Evolutionary conservation across 2,329 filamentous ascomycete genomes (phyloP), one percentile per base, ranked within the genome.

Genomic region (Aureobasidium musti): DNA sequence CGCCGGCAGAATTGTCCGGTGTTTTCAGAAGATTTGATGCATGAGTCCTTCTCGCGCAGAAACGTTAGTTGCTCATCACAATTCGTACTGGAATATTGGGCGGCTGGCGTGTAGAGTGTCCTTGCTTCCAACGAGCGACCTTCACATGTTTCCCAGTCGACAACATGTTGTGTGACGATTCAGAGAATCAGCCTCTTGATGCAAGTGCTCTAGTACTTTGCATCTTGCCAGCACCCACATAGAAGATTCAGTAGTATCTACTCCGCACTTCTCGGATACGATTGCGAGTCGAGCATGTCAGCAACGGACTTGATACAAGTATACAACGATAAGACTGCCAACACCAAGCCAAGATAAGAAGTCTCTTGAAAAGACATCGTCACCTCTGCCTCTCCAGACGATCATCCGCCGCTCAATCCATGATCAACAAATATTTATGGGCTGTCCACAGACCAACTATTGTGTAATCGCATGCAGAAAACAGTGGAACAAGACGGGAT

Each of bases 11-110:
- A 37, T 52, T 35, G 49, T 64, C 49, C 49, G 49, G 61, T 35
- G 61, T 64, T 64, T 64, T 54, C 61, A 64, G 61, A 50, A 54
- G 61, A 64, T 64, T 64, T 41, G 45, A 14, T 63, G 59, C 59
- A 52, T 39, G 33, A 52, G 23, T 61, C 26, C 21, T 37, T 49
- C 41, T 49, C 43, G 57, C n/a, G 41, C 57, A 37, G 57, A 61
- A 61, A 61, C 57, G 57, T 61, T 61, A 61, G 57, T 23, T 37
- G 57, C 57, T 61, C 57, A 49, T 61, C 57, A 35, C 57, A 61
- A 49, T 61, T 37, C 57, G 11, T 35, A 43, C 21, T 47, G 47
- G 45, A 39, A 50, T 50, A 39, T 49, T 39, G 30, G 59, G n/a
- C 26, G 39, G 26, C 33, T 21, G 19, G n/a, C 30, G 59, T 52